Base-by-base conservation (phyloP, 768 basidiomycete species). In the Lyophyllum atratum region DNA sequence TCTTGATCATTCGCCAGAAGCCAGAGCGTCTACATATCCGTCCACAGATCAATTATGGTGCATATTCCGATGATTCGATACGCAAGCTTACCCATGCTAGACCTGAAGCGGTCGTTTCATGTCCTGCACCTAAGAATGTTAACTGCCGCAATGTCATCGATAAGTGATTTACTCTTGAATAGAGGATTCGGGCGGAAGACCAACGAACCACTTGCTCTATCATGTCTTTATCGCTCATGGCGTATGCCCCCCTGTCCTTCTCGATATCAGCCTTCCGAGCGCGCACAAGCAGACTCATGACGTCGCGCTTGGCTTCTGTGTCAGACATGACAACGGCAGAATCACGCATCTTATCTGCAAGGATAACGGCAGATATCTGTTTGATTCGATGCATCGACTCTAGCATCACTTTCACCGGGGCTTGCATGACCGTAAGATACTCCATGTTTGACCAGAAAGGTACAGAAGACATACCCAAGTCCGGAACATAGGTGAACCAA, bases 281-380 rank as follows among this genome's bases (percentile, higher is more conserved):
- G 24, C 76, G 72, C 12, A 82, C 76, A 0, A 83, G 70, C n/a
- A 82, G 58, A 49, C 72, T 76, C 81, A 82, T 83, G 47, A 83
- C 79, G 69, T 83, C 81, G 47, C 73, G 71, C 63, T 82, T 81
- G 9, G 73, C 68, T 24, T 72, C 70, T 4, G 63, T 71, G 51
- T 80, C 80, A 4, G 72, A 71, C 11, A 67, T 54, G 11, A 63
- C 39, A 11, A 76, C 56, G 31, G 59, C 56, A 14, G 72, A 64
- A 19, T 80, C 80, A 4, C 53, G 59, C 60, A 76, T 70, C 62
- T 78, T 78, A 55, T 77, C 72, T 17, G 65, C 63, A 6, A 82
- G 70, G 66, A 83, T 81, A 21, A 55, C 39, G 7, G 59, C 59
- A 0, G 79, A 78, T 10, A 81, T 70, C 45, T 64, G 52, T 52